phyloP scores from a whole-genome alignment of 169 alveolate genomes.

The Plasmodium gallinaceum region DNA sequence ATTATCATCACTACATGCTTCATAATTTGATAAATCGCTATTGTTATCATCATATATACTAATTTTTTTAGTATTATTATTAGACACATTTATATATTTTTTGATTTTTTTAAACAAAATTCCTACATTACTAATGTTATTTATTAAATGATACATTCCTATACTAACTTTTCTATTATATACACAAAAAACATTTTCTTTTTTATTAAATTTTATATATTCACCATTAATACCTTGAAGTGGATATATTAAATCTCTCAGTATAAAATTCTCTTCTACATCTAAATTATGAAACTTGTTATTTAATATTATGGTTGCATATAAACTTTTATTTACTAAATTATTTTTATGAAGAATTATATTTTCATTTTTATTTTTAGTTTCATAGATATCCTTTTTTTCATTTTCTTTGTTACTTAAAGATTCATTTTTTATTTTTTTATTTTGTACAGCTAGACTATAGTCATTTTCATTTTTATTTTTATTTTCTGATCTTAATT shows the following conservation, averaged over 20 bases:
- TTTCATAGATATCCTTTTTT: neutral
- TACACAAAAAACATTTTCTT: conserved; percentile 30
- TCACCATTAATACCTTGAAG: conserved; percentile 69
- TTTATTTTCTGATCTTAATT: neutral
- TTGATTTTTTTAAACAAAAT: conserved; percentile 10
- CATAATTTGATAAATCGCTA: neutral
- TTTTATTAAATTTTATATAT: conserved; percentile 34
- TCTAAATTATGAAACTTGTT: conserved; percentile 44
- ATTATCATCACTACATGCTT: neutral
- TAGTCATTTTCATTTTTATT: neutral
- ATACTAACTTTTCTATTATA: conserved; percentile 37
- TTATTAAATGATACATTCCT: conserved; percentile 52
- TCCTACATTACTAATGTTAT: conserved; percentile 41
- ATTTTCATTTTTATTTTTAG: neutral
- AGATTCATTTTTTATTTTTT: neutral
- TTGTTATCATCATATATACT: neutral
- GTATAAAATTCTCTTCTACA: conserved; percentile 34
- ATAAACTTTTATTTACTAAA: conserved; percentile 61
- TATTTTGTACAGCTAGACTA: neutral
- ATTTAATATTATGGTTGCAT: conserved; percentile 51
- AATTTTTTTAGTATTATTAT: neutral
- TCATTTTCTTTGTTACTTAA: neutral
- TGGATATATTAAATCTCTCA: conserved; percentile 63
- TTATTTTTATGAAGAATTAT: conserved; percentile 21
- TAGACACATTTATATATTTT: neutral